Conservation (phyloP, 129 eudicot genomes). For the sunflower (Helianthus annuus) region HanXRQr2.0-SUNRISE NC_035435.2:152939208-152939707, state of each 20-base stretch:
- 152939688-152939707: conserved; percentile 31
- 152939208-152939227: too few relatives aligned
- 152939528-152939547: conserved; percentile 48
- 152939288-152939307: too few relatives aligned
- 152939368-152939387: too few relatives aligned
- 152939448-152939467: background rate
- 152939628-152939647: conserved; percentile 85
- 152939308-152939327: too few relatives aligned
- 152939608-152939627: conserved; percentile 55
- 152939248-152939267: too few relatives aligned
- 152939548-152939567: conserved; percentile 48
- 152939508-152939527: conserved; percentile 79
- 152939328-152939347: too few relatives aligned
- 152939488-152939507: conserved; percentile 99
- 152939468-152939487: conserved; percentile 8
- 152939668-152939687: conserved; percentile 82
- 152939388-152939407: too few relatives aligned
- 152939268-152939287: too few relatives aligned
- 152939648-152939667: conserved; percentile 80
- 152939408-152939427: background rate
- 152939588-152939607: conserved; percentile 41
- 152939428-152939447: background rate
- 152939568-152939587: conserved; percentile 43
- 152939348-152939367: too few relatives aligned
- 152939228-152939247: too few relatives aligned